These are phyloP conservation scores for Starmerella apicola DNA, from an alignment of 805 yeast species.

Conservation along the genomic window DNA sequence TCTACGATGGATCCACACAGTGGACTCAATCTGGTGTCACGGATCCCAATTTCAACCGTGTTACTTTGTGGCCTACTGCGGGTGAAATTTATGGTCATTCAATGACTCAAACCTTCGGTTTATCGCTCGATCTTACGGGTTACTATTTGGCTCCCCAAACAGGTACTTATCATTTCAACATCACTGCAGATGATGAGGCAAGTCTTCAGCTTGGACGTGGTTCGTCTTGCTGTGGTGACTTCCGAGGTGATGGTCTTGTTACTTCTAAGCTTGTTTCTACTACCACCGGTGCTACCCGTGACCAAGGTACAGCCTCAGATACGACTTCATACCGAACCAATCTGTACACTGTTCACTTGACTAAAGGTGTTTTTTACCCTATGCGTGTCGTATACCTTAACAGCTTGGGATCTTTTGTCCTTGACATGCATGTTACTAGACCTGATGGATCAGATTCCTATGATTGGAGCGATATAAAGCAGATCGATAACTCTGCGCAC, in stretches of 20 bases:
- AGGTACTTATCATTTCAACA: conserved; percentile 1
- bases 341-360: neutral
- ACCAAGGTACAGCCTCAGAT: too few species aligned
- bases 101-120: neutral
- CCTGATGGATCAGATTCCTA: conserved; percentile 2
- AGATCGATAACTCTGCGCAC: neutral
- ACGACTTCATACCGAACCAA: neutral
- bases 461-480: conserved; percentile 1
- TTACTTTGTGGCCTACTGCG: neutral
- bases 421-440: neutral
- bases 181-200: conserved; percentile 3
- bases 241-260: neutral
- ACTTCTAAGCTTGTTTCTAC: neutral
- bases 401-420: neutral
- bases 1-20: neutral
- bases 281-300: too few species aligned
- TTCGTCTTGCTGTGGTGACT: conserved; percentile 5
- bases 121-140: conserved; percentile 2
- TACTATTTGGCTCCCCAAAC: conserved; percentile 1
- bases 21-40: neutral
- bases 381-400: conserved; percentile 6
- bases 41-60: neutral
- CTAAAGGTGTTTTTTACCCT: conserved; percentile 5
- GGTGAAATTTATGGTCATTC: neutral
- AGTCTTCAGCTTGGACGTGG: conserved; percentile 7